A percentile compares a stretch with the other conserved stretches of the same genome.
These are phyloP conservation scores for Blastocystis sp. DNA, from an alignment of 352 stramenopile genomes.

Conservation along the genomic window DNA sequence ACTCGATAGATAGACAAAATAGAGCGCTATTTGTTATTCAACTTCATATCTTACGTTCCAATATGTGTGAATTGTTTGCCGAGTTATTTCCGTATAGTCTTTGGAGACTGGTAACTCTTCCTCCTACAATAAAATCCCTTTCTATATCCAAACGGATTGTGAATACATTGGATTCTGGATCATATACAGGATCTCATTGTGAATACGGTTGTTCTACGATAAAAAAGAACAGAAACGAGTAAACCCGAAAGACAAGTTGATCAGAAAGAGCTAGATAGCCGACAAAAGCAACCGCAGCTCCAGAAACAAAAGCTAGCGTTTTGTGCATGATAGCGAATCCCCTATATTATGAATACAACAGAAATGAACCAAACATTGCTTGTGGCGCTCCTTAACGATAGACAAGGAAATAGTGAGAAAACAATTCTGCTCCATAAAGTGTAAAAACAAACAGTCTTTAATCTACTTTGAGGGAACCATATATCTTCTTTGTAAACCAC, in stretches of 20 bases:
- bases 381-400: not conserved
- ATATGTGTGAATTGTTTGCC: not conserved
- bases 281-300: not conserved
- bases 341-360: not conserved
- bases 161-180: not conserved
- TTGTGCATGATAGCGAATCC: constrained; percentile 53
- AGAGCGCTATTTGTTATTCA: constrained; percentile 23
- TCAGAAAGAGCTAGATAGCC: constrained; percentile 22
- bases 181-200: constrained; percentile 15
- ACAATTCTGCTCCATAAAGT: no score
- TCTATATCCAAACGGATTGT: not conserved
- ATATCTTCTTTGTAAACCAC: constrained; percentile 98
- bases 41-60: constrained; percentile 8
- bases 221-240: not conserved
- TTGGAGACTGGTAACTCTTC: not conserved
- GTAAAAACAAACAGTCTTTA: not conserved
- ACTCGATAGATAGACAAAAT: constrained; percentile 9
- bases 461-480: constrained; percentile 85
- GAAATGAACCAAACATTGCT: not conserved
- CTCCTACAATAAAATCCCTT: not conserved
- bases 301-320: constrained; percentile 18
- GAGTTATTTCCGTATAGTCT: constrained; percentile 33
- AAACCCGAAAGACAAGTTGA: constrained; percentile 9
- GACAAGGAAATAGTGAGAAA: not conserved
- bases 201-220: constrained; percentile 41